A percentile compares a stretch with the other conserved stretches of the same genome.
Conservation (phyloP, 345 rosid genomes). For the Moringa oleifera region DNA sequence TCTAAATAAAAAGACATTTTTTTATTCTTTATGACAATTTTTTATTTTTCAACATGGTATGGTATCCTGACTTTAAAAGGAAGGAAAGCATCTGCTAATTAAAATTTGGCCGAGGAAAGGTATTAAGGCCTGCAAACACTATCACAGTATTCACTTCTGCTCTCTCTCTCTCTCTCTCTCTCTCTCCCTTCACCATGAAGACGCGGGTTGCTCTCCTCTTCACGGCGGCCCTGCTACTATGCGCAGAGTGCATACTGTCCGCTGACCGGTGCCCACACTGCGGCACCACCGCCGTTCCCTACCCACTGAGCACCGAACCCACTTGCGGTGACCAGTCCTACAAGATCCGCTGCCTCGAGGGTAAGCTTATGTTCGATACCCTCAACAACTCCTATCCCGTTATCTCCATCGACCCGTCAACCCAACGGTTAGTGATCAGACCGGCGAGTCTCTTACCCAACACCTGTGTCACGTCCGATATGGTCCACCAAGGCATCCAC, state of each 20-base stretch:
- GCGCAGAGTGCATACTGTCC: neutral
- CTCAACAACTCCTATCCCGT: constrained; percentile 25
- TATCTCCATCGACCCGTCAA: constrained; percentile 18
- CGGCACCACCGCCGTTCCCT: constrained; percentile 25
- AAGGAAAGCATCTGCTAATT: too few species aligned
- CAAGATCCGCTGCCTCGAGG: constrained; percentile 20
- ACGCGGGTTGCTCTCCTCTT: neutral
- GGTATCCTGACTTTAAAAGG: too few species aligned
- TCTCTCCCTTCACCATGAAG: too few species aligned
- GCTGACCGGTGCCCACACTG: constrained; percentile 8
- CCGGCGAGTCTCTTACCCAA: constrained; percentile 19
- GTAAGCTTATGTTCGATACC: constrained; percentile 7
- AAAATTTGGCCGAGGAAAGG: too few species aligned
- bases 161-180: too few species aligned
- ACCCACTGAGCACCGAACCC: constrained; percentile 26
- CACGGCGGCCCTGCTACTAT: neutral
- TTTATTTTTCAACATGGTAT: too few species aligned
- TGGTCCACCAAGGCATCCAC: constrained; percentile 14
- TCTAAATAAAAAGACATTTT: too few species aligned
- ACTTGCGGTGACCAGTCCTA: constrained; percentile 29
- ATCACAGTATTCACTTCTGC: too few species aligned
- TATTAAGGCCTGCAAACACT: too few species aligned
- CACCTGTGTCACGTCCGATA: constrained; percentile 22
- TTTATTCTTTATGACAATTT: too few species aligned
- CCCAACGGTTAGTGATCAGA: constrained; percentile 21